phyloP scores from a whole-genome alignment of 2,329 filamentous ascomycete genomes.

The Trichophyton schoenleinii region DNA sequence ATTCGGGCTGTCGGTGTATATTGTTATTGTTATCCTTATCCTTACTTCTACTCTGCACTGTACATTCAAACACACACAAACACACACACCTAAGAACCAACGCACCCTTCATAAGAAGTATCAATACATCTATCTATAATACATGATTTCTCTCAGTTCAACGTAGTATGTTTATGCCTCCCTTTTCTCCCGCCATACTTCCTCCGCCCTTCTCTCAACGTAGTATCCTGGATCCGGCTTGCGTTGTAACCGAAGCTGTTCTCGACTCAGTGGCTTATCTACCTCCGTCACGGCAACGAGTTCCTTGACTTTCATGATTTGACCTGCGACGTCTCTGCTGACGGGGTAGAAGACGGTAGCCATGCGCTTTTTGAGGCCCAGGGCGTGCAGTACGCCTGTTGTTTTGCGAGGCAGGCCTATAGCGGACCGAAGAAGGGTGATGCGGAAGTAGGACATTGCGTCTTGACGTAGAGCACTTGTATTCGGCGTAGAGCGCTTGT shows the following conservation, averaged over 20 bases:
- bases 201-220: constrained; percentile 47
- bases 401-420: constrained; percentile 77
- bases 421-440: constrained; percentile 76
- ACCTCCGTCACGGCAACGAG: constrained; percentile 74
- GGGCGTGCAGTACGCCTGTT: constrained; percentile 66
- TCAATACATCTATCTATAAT: constrained; percentile 1
- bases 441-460: constrained; percentile 69
- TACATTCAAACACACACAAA: not conserved
- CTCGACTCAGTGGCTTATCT: constrained; percentile 47
- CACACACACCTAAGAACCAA: too few relatives aligned
- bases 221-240: constrained; percentile 71
- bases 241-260: constrained; percentile 57
- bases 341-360: constrained; percentile 85
- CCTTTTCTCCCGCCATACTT: constrained; percentile 17
- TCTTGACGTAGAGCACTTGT: not conserved
- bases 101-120: too few relatives aligned
- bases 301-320: constrained; percentile 91
- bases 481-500: not conserved
- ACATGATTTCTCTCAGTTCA: not conserved
- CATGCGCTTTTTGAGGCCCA: constrained; percentile 74
- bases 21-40: not conserved
- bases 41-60: not conserved
- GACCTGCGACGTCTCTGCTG: constrained; percentile 65
- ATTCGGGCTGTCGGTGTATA: not conserved
- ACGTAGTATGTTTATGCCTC: constrained; percentile 4